Base-by-base conservation (phyloP, 2,329 filamentous ascomycete species). In the Cladosporium sp. region DNA sequence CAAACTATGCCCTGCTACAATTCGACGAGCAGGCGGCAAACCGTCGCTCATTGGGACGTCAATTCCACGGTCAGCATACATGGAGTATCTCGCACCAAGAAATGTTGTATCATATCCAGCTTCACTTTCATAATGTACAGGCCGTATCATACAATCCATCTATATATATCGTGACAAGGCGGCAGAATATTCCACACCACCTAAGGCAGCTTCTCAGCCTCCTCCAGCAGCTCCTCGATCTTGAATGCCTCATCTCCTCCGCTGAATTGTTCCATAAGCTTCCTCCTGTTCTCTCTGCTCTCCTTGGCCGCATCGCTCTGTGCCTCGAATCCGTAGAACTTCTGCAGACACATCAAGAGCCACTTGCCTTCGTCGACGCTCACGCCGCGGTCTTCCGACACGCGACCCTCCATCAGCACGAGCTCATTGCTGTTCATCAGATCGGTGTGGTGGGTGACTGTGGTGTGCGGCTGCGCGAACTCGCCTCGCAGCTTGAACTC, bases 401-500 rank as follows among this genome's bases (percentile, higher is more conserved):
- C 89, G 70, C 86, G 85, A 0, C 95, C 95, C 75, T 95, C 91
- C 83, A 97, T 90, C 69, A 99, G 82, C 15, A 97, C 93, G 30
- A 98, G 75, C 5, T 89, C 92, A 73, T 92, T 92, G 11, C 88
- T 86, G 66, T 85, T 83, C 0, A 87, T 87, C 2, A 97, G 81
- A 78, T 99, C 95, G 18, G 90, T 81, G 79, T 99, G 92, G 79
- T 98, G 93, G 49, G 94, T 97, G 65, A 98, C 83, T 2, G 92
- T 97, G 0, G 95, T 99, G 76, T 99, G 95, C 57, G 95, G 93
- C 78, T 90, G 88, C 54, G 92, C 92, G 75, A 88, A 99, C 78
- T 97, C 92, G 61, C 93, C 93, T 61, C 94, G 86, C 66, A 92
- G 81, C 83, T 98, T 97, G 82, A 91, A 99, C 77, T 97, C 92